These are phyloP conservation scores for Rhododendron kiyosumense DNA, from an alignment of 148 eudicot species.

Conservation along the genomic window DNA sequence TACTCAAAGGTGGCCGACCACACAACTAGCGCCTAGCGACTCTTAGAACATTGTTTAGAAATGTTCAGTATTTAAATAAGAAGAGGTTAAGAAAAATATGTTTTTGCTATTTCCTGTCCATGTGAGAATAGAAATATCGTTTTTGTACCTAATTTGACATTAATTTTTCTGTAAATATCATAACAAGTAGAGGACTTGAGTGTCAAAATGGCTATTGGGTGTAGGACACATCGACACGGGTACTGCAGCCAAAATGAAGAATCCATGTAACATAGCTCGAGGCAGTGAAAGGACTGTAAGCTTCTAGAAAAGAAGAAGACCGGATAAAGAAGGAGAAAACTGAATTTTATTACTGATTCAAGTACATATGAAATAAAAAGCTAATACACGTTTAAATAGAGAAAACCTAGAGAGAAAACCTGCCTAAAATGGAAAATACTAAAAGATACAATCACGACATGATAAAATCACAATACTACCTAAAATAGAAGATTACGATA, in stretches of 20 bases:
- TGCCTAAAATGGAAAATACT: neutral
- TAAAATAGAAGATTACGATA: neutral
- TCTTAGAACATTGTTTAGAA: too few species aligned
- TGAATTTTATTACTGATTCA: neutral
- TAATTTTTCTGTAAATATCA: neutral
- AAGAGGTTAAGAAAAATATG: neutral
- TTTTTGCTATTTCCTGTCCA: neutral
- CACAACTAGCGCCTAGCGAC: too few species aligned
- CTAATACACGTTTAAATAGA: neutral
- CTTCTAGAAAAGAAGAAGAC: too few species aligned
- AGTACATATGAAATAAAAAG: neutral
- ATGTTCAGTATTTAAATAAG: neutral
- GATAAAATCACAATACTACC: neutral
- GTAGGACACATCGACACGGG: too few species aligned
- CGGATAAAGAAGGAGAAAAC: too few species aligned
- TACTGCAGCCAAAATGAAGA: too few species aligned
- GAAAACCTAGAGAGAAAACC: neutral
- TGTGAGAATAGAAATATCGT: neutral
- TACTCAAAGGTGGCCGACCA: too few species aligned
- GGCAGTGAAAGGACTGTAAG: too few species aligned
- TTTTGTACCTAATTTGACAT: neutral
- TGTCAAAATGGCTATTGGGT: too few species aligned
- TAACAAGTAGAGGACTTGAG: neutral
- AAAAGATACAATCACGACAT: neutral
- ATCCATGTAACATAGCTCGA: too few species aligned